Evolutionary conservation across 2,329 filamentous ascomycete genomes (phyloP), one percentile per base, ranked within the genome.

Genomic region (Cytospora piceae): DNA sequence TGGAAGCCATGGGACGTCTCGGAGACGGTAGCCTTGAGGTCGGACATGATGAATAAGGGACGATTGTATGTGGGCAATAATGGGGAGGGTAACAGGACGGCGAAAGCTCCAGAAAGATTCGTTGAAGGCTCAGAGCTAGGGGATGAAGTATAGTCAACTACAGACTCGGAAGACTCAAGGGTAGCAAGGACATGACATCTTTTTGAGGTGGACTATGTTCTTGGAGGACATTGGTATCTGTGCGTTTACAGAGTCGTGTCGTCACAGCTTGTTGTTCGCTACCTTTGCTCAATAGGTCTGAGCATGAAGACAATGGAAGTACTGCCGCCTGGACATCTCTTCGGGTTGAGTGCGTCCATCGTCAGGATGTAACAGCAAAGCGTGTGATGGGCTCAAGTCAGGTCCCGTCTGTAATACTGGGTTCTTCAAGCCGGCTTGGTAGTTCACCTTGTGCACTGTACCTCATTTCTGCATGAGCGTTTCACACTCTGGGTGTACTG

Each of bases 1-100:
- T 89, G 86, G 77, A 91, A 91, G 46, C 89, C 89, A 67, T 82
- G 80, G 71, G 82, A 77, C 68, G 87, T 91, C 77, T 89, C 84
- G 67, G 81, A 77, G 69, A 91, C 88, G 61, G 83, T 83, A 65
- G 89, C 89, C 72, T 86, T 88, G 74, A 90, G 83, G 74, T 91
- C 87, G 74, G 89, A 91, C 88, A 91, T 91, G 69, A 70, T 80
- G 73, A 56, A 39, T 17, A 24, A 24, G 60, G 31, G 39, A 34
- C 4, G 24, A 9, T 11, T 49, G 29, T 15, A 6, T 11, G 24
- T 24, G 12, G n/a, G 51, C 20, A 32, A 11, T 20, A 5, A 46
- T 12, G 29, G 22, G 49, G 4, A n/a, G 20, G 22, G 39, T 15
- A 67, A 67, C 29, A 42, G 31, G 20, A 49, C 42, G n/a, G 6